These are phyloP conservation scores for Saturnispora hagleri DNA, from an alignment of 805 yeast species.

Conservation along the genomic window DNA sequence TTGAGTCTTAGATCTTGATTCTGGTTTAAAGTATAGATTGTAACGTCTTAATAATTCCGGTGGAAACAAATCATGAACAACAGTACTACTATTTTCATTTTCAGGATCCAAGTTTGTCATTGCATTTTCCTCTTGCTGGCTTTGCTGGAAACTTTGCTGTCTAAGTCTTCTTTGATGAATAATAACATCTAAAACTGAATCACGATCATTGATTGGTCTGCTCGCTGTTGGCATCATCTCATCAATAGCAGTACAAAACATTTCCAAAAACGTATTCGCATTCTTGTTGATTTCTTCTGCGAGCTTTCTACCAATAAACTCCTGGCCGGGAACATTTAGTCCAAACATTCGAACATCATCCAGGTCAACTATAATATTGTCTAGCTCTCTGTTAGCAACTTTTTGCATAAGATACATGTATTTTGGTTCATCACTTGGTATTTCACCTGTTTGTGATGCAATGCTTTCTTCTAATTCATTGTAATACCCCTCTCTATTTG, in stretches of 20 bases:
- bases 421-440: conserved; percentile 43
- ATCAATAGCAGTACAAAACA: conserved; percentile 70
- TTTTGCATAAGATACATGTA: conserved; percentile 67
- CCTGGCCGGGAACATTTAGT: conserved; percentile 3
- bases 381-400: conserved; percentile 73
- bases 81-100: conserved; percentile 12
- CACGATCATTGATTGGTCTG: conserved; percentile 65
- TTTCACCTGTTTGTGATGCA: conserved; percentile 20
- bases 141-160: conserved; percentile 64
- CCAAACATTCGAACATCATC: conserved; percentile 73
- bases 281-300: conserved; percentile 59
- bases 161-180: conserved; percentile 82
- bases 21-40: conserved; percentile 77
- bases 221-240: conserved; percentile 83
- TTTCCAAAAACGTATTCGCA: conserved; percentile 69
- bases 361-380: conserved; percentile 63
- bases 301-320: conserved; percentile 21
- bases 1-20: conserved; percentile 34
- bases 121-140: conserved; percentile 52
- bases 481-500: conserved; percentile 16
- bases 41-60: conserved; percentile 81
- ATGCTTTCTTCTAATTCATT: conserved; percentile 28
- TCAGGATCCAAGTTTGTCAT: conserved; percentile 30
- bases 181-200: conserved; percentile 88
- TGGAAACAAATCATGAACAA: conserved; percentile 56